Conservation (phyloP, 1,284 basidiomycete genomes). For the Inonotus hispidus region DNA sequence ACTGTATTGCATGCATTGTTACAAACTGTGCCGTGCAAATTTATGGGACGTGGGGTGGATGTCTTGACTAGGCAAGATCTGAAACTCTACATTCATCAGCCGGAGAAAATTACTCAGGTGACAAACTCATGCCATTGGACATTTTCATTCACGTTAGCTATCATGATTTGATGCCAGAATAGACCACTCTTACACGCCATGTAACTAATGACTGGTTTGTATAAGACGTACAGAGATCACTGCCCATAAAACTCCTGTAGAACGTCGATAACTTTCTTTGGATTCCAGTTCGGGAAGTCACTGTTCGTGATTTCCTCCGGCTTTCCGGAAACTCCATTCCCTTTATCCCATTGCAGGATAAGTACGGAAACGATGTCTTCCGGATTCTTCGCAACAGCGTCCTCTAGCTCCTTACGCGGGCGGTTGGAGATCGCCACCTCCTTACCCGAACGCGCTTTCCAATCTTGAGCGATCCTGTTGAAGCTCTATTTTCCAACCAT, state of each 20-base stretch:
- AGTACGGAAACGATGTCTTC: conserved; percentile 5
- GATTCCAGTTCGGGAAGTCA: conserved; percentile 13
- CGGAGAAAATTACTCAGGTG: no score
- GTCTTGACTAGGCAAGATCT: no score
- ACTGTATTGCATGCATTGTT: no score
- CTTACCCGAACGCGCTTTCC: conserved; percentile 1
- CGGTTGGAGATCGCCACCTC: neutral
- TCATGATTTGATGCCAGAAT: neutral
- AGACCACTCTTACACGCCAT: no score
- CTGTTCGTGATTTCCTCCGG: conserved; percentile 12
- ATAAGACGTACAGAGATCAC: neutral
- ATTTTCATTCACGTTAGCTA: neutral
- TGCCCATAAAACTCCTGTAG: neutral
- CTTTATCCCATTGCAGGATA: neutral
- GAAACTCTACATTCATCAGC: no score
- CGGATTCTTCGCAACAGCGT: conserved; percentile 8
- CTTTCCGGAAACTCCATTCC: conserved; percentile 1
- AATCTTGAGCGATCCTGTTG: neutral
- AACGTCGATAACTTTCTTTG: conserved; percentile 9
- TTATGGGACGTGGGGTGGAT: no score
- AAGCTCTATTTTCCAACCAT: neutral
- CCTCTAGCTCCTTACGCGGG: conserved; percentile 1
- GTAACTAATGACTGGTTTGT: no score
- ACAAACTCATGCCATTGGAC: no score
- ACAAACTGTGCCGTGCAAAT: no score